Base-by-base conservation (phyloP, 345 rosid genomes). In the Excoecaria agallocha region DNA sequence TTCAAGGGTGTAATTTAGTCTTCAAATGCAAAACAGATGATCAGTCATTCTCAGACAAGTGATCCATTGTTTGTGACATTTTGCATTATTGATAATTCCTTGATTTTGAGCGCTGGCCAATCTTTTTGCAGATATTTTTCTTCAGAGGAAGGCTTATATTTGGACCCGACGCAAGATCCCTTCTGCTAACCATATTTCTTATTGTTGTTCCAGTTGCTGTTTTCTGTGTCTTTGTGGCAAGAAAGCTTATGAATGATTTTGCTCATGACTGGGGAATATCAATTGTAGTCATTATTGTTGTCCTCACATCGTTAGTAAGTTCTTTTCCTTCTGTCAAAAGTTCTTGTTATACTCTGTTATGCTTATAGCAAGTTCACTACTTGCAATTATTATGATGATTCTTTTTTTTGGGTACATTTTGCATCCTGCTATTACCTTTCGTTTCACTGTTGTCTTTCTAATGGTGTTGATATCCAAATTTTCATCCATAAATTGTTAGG, bases 81-180 rank as follows among this genome's bases (percentile, higher is more conserved):
- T 37, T 66, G 12, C 3, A 7, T 19, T 66, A 8, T 63, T 2
- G 61, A 49, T 56, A 67, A 75, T 64, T 78, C 37, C 62, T 35
- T 22, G 49, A 37, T 48, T 62, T 54, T 24, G 49, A 19, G 41
- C 69, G 20, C 59, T 70, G 37, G 57, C 49, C 56, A 35, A 9
- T 81, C 54, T 78, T 64, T 74, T 25, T 86, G 77, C 93, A 95
- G 99, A 78, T 85, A 82, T 95, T 95, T 79, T 52, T 84, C 70
- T 78, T 84, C 52, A 79, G 78, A 35, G 99, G 99, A 74, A 89
- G 99, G 85, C 85, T 95, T 48, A 89, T 95, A 77, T 93, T 91
- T 82, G 99, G 99, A 85, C 99, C 99, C 0, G 99, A 95, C 88
- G 93, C 88, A 20, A 82, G 88, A 71, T 91, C 89, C 16, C 66